Conservation (phyloP, 306 rosid species). For the Mimosa bimucronata region DNA sequence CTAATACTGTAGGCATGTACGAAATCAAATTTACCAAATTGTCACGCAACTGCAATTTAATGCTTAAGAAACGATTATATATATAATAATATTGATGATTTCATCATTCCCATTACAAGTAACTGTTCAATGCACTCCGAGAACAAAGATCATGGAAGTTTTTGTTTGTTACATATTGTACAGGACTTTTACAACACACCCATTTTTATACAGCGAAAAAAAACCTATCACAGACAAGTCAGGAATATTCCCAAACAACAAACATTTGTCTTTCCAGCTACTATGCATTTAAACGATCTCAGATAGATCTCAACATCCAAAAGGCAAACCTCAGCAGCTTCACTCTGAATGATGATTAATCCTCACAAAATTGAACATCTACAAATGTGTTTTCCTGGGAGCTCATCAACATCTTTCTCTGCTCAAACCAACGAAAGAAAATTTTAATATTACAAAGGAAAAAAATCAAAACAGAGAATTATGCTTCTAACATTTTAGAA, state of each 20-base stretch:
- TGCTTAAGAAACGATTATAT: conserved; percentile 17
- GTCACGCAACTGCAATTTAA: background rate
- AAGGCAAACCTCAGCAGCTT: conserved; percentile 50
- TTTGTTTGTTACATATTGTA: conserved; percentile 13
- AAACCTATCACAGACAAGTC: conserved; percentile 49
- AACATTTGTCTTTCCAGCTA: conserved; percentile 47
- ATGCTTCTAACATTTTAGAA: background rate
- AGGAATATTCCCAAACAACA: conserved; percentile 48
- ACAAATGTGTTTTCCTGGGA: conserved; percentile 69
- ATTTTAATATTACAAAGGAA: background rate
- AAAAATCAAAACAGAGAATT: background rate
- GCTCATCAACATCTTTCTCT: conserved; percentile 77
- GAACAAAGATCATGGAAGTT: conserved; percentile 22
- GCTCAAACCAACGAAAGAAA: conserved; percentile 39
- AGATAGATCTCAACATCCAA: conserved; percentile 42
- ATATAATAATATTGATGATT: conserved; percentile 30
- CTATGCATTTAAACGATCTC: conserved; percentile 44
- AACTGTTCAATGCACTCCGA: conserved; percentile 34
- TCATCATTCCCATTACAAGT: background rate
- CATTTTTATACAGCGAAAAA: conserved; percentile 47
- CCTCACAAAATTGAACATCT: conserved; percentile 82
- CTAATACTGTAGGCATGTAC: background rate
- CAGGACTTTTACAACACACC: conserved; percentile 41
- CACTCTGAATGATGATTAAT: conserved; percentile 11
- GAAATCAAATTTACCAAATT: background rate